phyloP scores from a whole-genome alignment of 2,329 filamentous ascomycete species.

The Epichloe aotearoae region DNA sequence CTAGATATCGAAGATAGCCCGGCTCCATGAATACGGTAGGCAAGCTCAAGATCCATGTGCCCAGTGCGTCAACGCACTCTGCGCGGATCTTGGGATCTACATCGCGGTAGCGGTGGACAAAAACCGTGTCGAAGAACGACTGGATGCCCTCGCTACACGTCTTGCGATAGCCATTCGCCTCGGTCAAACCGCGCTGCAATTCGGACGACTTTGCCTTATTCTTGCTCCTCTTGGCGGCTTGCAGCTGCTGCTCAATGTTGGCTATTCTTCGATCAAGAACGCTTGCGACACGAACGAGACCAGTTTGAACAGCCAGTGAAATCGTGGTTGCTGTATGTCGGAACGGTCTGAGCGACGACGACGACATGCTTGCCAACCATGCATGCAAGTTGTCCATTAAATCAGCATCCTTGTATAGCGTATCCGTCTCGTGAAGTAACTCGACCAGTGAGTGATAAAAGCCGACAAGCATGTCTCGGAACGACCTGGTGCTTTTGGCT shows the following conservation, averaged over 20 bases:
- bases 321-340: constrained; percentile 86
- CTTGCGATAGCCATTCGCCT: constrained; percentile 57
- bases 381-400: constrained; percentile 80
- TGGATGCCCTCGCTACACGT: constrained; percentile 59
- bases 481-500: constrained; percentile 60
- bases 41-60: constrained; percentile 75
- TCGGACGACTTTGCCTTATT: constrained; percentile 69
- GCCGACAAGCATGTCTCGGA: constrained; percentile 61
- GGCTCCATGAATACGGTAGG: constrained; percentile 85
- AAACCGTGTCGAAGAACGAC: constrained; percentile 84
- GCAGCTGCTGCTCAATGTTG: constrained; percentile 64
- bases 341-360: constrained; percentile 75
- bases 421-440: constrained; percentile 67
- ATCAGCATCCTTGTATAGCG: constrained; percentile 62
- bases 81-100: constrained; percentile 79
- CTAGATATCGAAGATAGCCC: constrained; percentile 80
- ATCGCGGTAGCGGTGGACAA: constrained; percentile 91
- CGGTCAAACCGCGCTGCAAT: constrained; percentile 57
- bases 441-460: constrained; percentile 71
- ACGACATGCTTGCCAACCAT: constrained; percentile 87
- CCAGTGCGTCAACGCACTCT: constrained; percentile 77
- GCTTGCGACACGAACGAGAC: constrained; percentile 60
- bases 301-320: constrained; percentile 64
- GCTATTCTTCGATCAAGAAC: constrained; percentile 60
- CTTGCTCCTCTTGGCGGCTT: constrained; percentile 57